Evolutionary conservation across 2,329 filamentous ascomycete genomes (phyloP).

Genomic region (Pseudonectria buxi): DNA sequence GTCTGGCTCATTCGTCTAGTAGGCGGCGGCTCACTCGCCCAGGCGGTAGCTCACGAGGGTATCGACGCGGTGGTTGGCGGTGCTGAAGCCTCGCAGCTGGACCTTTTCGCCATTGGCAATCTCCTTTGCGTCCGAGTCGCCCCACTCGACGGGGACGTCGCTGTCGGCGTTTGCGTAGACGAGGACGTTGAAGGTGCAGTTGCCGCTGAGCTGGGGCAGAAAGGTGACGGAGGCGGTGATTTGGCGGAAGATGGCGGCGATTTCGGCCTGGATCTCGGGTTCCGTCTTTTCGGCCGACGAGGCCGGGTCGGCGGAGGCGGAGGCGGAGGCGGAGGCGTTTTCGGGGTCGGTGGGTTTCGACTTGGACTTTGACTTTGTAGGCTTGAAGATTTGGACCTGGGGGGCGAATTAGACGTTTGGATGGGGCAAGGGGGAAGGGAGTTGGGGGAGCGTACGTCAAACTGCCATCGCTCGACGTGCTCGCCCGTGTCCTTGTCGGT

Average conservation of each 20-base stretch:
- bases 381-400: conserved; percentile 34
- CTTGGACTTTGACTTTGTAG: conserved; percentile 33
- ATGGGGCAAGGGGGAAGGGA: neutral
- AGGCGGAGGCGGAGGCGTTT: conserved; percentile 46
- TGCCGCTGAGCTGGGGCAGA: conserved; percentile 76
- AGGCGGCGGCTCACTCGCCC: conserved; percentile 34
- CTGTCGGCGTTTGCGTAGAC: conserved; percentile 97
- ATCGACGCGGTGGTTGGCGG: conserved; percentile 86
- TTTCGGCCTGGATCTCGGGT: conserved; percentile 88
- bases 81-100: conserved; percentile 92
- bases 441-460: conserved; percentile 57
- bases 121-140: conserved; percentile 96
- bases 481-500: conserved; percentile 96
- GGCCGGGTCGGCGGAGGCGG: conserved; percentile 9
- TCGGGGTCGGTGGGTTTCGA: conserved; percentile 59
- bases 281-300: conserved; percentile 73
- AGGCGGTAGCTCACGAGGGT: conserved; percentile 89
- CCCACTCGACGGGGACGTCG: conserved; percentile 96
- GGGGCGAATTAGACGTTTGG: conserved; percentile 4
- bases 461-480: conserved; percentile 95
- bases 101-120: conserved; percentile 92
- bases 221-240: conserved; percentile 98
- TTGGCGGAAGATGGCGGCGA: conserved; percentile 93
- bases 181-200: conserved; percentile 97
- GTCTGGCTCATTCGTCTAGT: no score